A percentile compares a stretch with the other conserved stretches of the same genome.
These are phyloP conservation scores for Penicillium maclennaniae DNA, from an alignment of 495 filamentous ascomycete genomes.

Conservation along the genomic window DNA sequence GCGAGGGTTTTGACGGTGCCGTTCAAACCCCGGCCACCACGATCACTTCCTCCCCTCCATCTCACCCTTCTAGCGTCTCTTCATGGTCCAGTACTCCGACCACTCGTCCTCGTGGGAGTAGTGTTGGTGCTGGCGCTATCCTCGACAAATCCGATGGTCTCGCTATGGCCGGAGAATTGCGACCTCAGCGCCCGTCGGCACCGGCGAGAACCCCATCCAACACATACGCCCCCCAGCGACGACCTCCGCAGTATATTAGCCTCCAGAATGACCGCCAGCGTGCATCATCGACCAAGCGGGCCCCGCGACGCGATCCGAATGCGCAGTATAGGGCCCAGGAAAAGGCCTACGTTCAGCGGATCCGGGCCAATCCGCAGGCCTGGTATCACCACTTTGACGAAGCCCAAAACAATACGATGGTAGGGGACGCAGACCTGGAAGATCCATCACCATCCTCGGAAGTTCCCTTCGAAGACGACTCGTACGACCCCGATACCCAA, in stretches of 20 bases:
- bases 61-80: slow-evolving; percentile 36
- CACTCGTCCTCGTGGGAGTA: slow-evolving; percentile 39
- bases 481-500: slow-evolving; percentile 88
- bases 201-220: slow-evolving; percentile 65
- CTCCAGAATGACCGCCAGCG: slow-evolving; percentile 48
- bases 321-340: slow-evolving; percentile 79
- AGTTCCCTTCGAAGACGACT: slow-evolving; percentile 72
- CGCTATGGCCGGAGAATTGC: slow-evolving; percentile 27
- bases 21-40: slow-evolving; percentile 41
- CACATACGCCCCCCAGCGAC: slow-evolving; percentile 72
- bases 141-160: slow-evolving; percentile 35
- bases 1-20: slow-evolving; percentile 35
- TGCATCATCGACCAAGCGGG: slow-evolving; percentile 51
- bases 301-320: slow-evolving; percentile 61
- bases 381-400: slow-evolving; percentile 71
- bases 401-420: slow-evolving; percentile 58
- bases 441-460: slow-evolving; percentile 85
- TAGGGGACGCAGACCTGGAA: slow-evolving; percentile 81
- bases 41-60: slow-evolving; percentile 41
- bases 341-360: slow-evolving; percentile 74
- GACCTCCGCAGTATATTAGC: slow-evolving; percentile 60
- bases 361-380: slow-evolving; percentile 65
- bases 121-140: slow-evolving; percentile 29
- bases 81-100: slow-evolving; percentile 39
- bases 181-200: slow-evolving; percentile 54